Conservation (phyloP, 108 stramenopile species). For the Fistulifera solaris region DNA sequence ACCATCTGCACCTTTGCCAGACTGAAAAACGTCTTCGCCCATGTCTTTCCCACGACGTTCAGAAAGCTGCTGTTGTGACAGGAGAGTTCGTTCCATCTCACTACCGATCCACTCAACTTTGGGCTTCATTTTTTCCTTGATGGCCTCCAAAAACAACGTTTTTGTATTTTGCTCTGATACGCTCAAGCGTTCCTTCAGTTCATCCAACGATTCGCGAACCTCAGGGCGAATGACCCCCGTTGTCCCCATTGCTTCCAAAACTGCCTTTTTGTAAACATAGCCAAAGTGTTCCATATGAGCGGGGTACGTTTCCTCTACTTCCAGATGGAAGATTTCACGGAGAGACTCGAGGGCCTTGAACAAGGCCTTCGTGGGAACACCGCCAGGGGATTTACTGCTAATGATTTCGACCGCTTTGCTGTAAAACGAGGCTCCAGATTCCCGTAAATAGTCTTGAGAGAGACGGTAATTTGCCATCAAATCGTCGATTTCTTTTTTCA, state of each 20-base stretch:
- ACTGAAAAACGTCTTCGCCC: conserved; percentile 78
- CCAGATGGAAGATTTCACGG: conserved; percentile 40
- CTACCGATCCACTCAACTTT: conserved; percentile 75
- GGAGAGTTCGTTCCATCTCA: conserved; percentile 71
- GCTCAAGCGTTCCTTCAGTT: conserved; percentile 57
- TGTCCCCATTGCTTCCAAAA: conserved; percentile 78
- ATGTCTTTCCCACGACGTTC: conserved; percentile 62
- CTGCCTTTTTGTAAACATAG: conserved; percentile 57
- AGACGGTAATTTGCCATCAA: conserved; percentile 88
- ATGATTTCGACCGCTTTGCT: conserved; percentile 43
- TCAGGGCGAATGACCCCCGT: conserved; percentile 76
- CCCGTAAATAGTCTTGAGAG: conserved; percentile 57
- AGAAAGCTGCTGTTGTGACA: conserved; percentile 66
- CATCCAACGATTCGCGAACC: conserved; percentile 55
- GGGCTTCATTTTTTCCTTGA: conserved; percentile 65
- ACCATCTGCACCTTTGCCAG: conserved; percentile 65
- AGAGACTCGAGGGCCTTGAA: conserved; percentile 47
- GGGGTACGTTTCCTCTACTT: conserved; percentile 37
- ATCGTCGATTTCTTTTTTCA: conserved; percentile 96
- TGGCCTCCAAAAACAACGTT: conserved; percentile 55
- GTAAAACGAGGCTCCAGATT: conserved; percentile 51
- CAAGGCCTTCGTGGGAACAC: conserved; percentile 58
- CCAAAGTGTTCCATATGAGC: conserved; percentile 65
- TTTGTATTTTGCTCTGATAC: conserved; percentile 58
- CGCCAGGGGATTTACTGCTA: conserved; percentile 46